These are phyloP conservation scores for Agrostemma githago DNA, from an alignment of 148 eudicot species.

Conservation along the genomic window DNA sequence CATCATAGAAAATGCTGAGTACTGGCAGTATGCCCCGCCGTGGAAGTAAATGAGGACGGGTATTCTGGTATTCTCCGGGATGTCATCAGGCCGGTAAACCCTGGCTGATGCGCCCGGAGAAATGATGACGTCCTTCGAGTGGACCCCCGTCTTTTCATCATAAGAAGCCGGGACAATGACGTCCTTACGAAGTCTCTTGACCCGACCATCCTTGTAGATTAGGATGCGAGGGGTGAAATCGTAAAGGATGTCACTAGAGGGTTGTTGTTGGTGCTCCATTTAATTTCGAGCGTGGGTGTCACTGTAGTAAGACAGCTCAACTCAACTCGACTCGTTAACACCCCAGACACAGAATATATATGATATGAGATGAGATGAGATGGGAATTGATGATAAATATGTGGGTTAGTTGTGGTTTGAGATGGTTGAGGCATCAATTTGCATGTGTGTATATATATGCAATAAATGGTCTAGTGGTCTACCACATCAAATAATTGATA, in stretches of 20 bases:
- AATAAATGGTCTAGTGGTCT: too few relatives aligned
- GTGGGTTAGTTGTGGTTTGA: background rate
- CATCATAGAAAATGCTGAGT: slow-evolving; percentile 26
- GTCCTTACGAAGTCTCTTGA: slow-evolving; percentile 25
- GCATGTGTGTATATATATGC: background rate
- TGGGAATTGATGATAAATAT: too few relatives aligned
- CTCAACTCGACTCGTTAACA: too few relatives aligned
- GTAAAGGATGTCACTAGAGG: slow-evolving; percentile 23
- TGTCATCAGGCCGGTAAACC: slow-evolving; percentile 21
- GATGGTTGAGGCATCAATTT: background rate
- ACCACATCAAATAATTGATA: too few relatives aligned
- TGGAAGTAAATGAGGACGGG: slow-evolving; percentile 41
- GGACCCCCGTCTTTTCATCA: slow-evolving; percentile 27
- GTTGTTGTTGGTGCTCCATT: background rate
- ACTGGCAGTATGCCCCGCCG: slow-evolving; percentile 46
- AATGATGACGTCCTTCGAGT: slow-evolving; percentile 35
- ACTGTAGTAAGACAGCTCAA: too few relatives aligned
- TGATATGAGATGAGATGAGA: too few relatives aligned
- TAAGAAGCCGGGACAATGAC: slow-evolving; percentile 21
- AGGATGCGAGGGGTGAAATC: slow-evolving; percentile 48
- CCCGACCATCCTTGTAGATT: slow-evolving; percentile 35
- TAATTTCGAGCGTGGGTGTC: background rate
- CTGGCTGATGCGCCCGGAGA: slow-evolving; percentile 30
- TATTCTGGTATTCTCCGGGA: slow-evolving; percentile 13
- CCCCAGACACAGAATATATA: too few relatives aligned